Conservation (phyloP, 768 basidiomycete species). For the Rhizopogon rudus region DNA sequence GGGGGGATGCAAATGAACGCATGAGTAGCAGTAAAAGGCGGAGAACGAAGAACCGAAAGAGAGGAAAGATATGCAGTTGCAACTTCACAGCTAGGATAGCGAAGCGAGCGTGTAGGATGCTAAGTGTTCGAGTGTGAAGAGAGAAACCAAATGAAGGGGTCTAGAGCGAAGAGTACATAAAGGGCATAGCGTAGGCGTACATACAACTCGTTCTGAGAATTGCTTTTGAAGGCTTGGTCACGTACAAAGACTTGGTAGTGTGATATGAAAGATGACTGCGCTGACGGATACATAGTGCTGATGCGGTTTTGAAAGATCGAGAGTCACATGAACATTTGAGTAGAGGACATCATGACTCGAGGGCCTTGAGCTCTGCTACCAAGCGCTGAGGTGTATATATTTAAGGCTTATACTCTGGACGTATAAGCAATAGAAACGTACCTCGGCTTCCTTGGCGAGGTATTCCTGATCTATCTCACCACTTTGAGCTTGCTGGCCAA, state of each 20-base stretch:
- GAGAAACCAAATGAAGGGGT: background rate
- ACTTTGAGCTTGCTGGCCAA: slow-evolving; percentile 40
- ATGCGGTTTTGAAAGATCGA: slow-evolving; percentile 7
- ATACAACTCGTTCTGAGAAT: slow-evolving; percentile 19
- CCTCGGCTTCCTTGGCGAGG: slow-evolving; percentile 53
- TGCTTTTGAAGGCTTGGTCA: slow-evolving; percentile 19
- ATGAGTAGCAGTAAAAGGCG: background rate
- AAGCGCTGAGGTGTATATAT: slow-evolving; percentile 40
- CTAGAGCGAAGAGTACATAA: slow-evolving; percentile 1
- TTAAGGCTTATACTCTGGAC: background rate
- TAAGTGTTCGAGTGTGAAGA: slow-evolving; percentile 17
- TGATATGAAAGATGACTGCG: slow-evolving; percentile 15
- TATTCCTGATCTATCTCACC: slow-evolving; percentile 41
- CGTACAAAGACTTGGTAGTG: slow-evolving; percentile 23
- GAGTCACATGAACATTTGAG: background rate
- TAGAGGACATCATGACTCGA: slow-evolving; percentile 30
- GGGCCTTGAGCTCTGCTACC: slow-evolving; percentile 55
- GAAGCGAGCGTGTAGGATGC: slow-evolving; percentile 18
- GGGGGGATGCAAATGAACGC: background rate
- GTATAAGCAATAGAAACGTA: slow-evolving; percentile 21
- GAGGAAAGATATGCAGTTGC: slow-evolving; percentile 1
- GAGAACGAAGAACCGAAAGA: slow-evolving; percentile 1
- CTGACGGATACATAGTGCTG: slow-evolving; percentile 23
- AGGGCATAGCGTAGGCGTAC: slow-evolving; percentile 21
- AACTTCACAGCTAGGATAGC: slow-evolving; percentile 20